A percentile compares a stretch with the other conserved stretches of the same genome.
Conservation (phyloP, 2,329 filamentous ascomycete species). For the Fusarium pseudonygamai region DNA sequence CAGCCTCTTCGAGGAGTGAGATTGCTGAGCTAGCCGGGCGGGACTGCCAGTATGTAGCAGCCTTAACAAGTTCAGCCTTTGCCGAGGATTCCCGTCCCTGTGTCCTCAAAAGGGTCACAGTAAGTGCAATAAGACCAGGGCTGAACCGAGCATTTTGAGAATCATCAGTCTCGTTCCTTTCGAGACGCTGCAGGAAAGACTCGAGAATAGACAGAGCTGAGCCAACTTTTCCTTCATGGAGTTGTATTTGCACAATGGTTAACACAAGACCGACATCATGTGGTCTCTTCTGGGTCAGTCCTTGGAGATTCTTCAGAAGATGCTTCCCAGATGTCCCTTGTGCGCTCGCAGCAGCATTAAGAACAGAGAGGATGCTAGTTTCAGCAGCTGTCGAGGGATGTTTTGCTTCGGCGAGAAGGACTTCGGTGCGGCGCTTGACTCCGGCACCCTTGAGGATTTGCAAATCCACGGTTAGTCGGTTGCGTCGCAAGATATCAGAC, state of each 20-base stretch:
- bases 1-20: constrained; percentile 83
- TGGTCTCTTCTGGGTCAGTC: constrained; percentile 76
- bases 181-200: constrained; percentile 76
- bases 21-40: constrained; percentile 58
- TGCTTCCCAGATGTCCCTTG: constrained; percentile 70
- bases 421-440: constrained; percentile 60
- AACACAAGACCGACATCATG: constrained; percentile 83
- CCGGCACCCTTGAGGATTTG: constrained; percentile 74
- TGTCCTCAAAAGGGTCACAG: constrained; percentile 80
- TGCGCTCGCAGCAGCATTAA: constrained; percentile 78
- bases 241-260: constrained; percentile 83
- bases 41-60: constrained; percentile 81
- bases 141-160: constrained; percentile 79
- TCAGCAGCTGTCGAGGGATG: constrained; percentile 47
- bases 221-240: constrained; percentile 74
- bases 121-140: constrained; percentile 83
- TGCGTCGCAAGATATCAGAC: constrained; percentile 62
- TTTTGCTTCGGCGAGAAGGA: constrained; percentile 46
- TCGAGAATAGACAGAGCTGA: constrained; percentile 81
- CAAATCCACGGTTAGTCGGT: constrained; percentile 71
- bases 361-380: constrained; percentile 56
- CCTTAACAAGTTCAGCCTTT: constrained; percentile 78
- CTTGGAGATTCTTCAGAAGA: constrained; percentile 74
- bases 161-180: constrained; percentile 64
- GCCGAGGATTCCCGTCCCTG: constrained; percentile 79